A percentile compares a stretch with the other conserved stretches of the same genome.
These are phyloP conservation scores for Starmerella tilneyi DNA, from an alignment of 805 yeast species.

Conservation along the genomic window DNA sequence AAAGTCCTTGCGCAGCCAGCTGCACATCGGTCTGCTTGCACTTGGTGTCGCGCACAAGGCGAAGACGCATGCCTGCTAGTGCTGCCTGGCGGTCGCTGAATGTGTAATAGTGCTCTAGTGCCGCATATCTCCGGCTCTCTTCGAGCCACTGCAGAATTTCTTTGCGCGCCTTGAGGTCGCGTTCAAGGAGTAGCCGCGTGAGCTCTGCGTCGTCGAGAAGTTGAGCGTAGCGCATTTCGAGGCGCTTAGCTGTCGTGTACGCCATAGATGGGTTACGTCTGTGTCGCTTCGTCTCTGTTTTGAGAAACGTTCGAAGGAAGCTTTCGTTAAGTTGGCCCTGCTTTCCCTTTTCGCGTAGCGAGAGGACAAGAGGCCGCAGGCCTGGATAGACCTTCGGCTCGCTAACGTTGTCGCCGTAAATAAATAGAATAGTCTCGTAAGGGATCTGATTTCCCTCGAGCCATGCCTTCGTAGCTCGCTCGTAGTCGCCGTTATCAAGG, in stretches of 20 bases:
- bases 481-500: constrained; percentile 20
- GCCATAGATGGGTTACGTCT: constrained; percentile 7
- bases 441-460: constrained; percentile 31
- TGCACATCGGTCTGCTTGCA: constrained; percentile 17
- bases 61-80: constrained; percentile 25
- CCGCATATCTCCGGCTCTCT: constrained; percentile 4
- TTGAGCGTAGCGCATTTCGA: constrained; percentile 13
- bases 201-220: constrained; percentile 10
- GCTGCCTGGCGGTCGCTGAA: constrained; percentile 4
- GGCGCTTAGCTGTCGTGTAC: constrained; percentile 1
- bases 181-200: constrained; percentile 15
- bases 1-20: constrained; percentile 26
- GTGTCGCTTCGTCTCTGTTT: constrained; percentile 9
- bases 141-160: constrained; percentile 11
- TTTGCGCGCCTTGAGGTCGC: constrained; percentile 7
- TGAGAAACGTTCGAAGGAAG: constrained; percentile 13
- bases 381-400: constrained; percentile 30
- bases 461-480: constrained; percentile 31
- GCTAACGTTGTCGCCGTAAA: constrained; percentile 24
- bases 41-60: constrained; percentile 4
- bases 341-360: constrained; percentile 1
- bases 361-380: constrained; percentile 18
- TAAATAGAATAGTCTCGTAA: constrained; percentile 29
- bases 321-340: background rate
- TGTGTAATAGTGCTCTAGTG: constrained; percentile 19